phyloP scores from a whole-genome alignment of 2,329 filamentous ascomycete species.

The Thielaviopsis populi region DNA sequence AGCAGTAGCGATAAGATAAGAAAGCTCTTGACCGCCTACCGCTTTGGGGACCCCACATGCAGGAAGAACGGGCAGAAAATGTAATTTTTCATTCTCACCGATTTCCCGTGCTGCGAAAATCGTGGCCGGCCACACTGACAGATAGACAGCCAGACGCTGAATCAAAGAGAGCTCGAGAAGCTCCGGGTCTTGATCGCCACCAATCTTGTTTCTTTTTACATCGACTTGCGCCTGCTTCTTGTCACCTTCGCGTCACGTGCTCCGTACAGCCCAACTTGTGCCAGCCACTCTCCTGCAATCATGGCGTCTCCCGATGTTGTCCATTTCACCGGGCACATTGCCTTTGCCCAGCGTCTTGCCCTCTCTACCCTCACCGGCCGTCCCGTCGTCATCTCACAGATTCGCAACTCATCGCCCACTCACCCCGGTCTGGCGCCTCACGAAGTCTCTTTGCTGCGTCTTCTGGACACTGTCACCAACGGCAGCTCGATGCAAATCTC shows the following conservation, averaged over 20 bases:
- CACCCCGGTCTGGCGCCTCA: slow-evolving; percentile 79
- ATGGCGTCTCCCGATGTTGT: slow-evolving; percentile 38
- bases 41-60: slow-evolving; percentile 1
- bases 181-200: background rate
- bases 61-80: slow-evolving; percentile 13
- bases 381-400: slow-evolving; percentile 82
- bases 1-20: slow-evolving; percentile 15
- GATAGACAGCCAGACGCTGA: background rate
- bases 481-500: slow-evolving; percentile 90
- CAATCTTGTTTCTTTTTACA: background rate
- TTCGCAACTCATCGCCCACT: slow-evolving; percentile 72
- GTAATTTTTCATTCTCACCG: slow-evolving; percentile 13
- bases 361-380: slow-evolving; percentile 83
- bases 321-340: slow-evolving; percentile 70
- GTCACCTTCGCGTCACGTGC: background rate
- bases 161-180: slow-evolving; percentile 1
- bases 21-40: slow-evolving; percentile 13
- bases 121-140: background rate
- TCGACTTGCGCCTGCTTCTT: background rate
- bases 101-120: background rate
- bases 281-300: slow-evolving; percentile 17
- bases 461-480: slow-evolving; percentile 90
- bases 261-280: background rate
- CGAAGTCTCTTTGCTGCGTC: slow-evolving; percentile 88
- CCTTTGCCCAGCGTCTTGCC: slow-evolving; percentile 69